phyloP scores from a whole-genome alignment of 495 filamentous ascomycete genomes.

The Extremus antarcticus region DNA sequence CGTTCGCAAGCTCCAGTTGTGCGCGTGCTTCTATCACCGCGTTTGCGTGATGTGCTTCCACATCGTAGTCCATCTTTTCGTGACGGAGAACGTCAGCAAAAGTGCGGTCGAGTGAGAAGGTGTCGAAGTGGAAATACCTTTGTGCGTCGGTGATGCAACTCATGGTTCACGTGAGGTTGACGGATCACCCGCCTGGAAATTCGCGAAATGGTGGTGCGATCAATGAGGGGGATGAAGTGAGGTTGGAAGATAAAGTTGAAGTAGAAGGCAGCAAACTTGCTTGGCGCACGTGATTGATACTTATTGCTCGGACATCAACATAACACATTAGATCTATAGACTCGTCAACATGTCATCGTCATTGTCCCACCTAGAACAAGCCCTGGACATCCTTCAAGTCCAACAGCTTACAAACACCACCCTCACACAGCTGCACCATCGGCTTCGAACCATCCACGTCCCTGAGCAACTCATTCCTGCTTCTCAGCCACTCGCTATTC shows the following conservation, averaged over 20 bases:
- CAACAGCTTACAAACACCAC: conserved; percentile 24
- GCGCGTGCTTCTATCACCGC: not conserved
- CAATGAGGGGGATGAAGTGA: not conserved
- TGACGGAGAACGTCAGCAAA: not conserved
- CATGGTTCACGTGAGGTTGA: no score
- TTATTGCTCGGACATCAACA: not conserved
- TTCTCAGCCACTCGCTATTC: conserved; percentile 27
- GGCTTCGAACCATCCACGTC: conserved; percentile 24
- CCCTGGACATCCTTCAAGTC: conserved; percentile 7
- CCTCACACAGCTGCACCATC: conserved; percentile 34
- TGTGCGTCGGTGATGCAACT: not conserved
- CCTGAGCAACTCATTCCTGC: conserved; percentile 30
- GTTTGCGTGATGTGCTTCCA: not conserved
- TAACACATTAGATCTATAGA: not conserved
- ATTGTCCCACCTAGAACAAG: not conserved
- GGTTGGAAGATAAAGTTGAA: not conserved
- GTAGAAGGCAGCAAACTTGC: not conserved
- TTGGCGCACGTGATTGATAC: no score
- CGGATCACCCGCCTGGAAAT: no score
- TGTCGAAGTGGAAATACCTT: not conserved
- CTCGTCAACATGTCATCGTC: no score
- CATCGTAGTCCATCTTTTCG: not conserved
- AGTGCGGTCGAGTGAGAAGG: not conserved
- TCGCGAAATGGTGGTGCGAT: no score
- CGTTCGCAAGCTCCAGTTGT: no score